phyloP scores from a whole-genome alignment of 805 yeast species.

The Wickerhamiella australiensis region DNA sequence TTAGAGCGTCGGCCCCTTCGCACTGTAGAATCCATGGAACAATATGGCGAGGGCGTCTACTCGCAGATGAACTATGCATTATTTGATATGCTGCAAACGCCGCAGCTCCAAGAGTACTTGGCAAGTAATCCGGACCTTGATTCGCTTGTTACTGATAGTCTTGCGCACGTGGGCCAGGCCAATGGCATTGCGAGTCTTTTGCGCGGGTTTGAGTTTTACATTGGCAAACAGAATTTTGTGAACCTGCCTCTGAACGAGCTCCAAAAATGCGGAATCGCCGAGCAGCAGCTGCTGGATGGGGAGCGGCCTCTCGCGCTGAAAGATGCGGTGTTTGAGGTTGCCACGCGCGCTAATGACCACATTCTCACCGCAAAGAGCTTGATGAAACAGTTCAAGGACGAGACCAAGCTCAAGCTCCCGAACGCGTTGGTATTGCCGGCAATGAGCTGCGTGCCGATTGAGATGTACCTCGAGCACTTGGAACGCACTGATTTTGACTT shows the following conservation, averaged over 20 bases:
- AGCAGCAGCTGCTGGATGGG: slow-evolving; percentile 48
- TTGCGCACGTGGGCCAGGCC: slow-evolving; percentile 78
- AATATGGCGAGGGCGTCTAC: slow-evolving; percentile 68
- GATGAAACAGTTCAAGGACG: slow-evolving; percentile 31
- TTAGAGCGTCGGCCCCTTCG: slow-evolving; percentile 37
- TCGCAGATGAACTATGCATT: slow-evolving; percentile 55
- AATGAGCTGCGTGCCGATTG: slow-evolving; percentile 54
- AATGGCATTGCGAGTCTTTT: slow-evolving; percentile 56
- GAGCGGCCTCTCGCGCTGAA: slow-evolving; percentile 22
- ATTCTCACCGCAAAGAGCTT: slow-evolving; percentile 54
- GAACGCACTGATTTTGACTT: slow-evolving; percentile 57
- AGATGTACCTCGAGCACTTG: slow-evolving; percentile 47
- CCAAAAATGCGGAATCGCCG: slow-evolving; percentile 43
- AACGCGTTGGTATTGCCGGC: slow-evolving; percentile 58
- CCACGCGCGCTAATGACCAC: slow-evolving; percentile 72
- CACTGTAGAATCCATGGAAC: slow-evolving; percentile 46
- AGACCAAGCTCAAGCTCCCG: slow-evolving; percentile 29
- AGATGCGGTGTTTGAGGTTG: slow-evolving; percentile 54
- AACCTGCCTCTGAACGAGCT: slow-evolving; percentile 53
- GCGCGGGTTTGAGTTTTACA: slow-evolving; percentile 48
- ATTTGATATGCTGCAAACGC: slow-evolving; percentile 33
- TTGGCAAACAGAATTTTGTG: slow-evolving; percentile 38
- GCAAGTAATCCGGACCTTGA: slow-evolving; percentile 37
- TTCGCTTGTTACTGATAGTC: slow-evolving; percentile 41
- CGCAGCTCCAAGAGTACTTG: slow-evolving; percentile 29